A percentile compares a stretch with the other conserved stretches of the same genome.
These are phyloP conservation scores for Remersonia thermophila DNA, from an alignment of 2,329 filamentous ascomycete species.

Conservation along the genomic window DNA sequence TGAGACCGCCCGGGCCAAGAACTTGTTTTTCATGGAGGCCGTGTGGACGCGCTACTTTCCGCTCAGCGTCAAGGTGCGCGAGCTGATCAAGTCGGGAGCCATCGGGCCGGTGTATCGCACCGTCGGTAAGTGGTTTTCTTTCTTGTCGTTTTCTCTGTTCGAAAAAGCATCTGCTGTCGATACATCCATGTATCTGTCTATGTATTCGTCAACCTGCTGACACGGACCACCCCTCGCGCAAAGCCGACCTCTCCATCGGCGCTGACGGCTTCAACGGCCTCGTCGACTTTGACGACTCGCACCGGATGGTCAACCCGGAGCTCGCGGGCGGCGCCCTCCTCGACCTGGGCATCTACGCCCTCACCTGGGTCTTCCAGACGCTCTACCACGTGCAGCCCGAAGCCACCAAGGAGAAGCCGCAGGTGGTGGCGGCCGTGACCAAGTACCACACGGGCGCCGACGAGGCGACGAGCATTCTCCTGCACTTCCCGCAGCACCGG, in stretches of 20 bases:
- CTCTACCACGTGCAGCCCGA: conserved; percentile 66
- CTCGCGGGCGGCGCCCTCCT: conserved; percentile 73
- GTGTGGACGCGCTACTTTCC: conserved; percentile 89
- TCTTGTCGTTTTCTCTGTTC: background rate
- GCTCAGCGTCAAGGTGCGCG: conserved; percentile 60
- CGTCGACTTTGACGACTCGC: conserved; percentile 43
- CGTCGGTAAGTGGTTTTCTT: conserved; percentile 30
- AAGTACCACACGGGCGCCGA: conserved; percentile 66
- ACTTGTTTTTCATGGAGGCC: conserved; percentile 70
- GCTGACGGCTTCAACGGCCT: conserved; percentile 43
- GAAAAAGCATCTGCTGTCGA: background rate
- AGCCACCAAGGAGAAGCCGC: conserved; percentile 54
- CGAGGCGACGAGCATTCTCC: conserved; percentile 64
- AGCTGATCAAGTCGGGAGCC: conserved; percentile 44
- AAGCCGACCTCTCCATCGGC: conserved; percentile 51
- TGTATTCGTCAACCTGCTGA: no score
- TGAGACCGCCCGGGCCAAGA: conserved; percentile 59
- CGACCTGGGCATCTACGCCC: conserved; percentile 76
- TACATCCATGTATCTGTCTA: no score
- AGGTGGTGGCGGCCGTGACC: conserved; percentile 55
- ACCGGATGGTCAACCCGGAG: conserved; percentile 73
- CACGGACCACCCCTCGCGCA: background rate
- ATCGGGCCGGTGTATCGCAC: conserved; percentile 52
- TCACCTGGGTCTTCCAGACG: conserved; percentile 86
- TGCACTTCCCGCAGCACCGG: conserved; percentile 58